phyloP scores from a whole-genome alignment of 2,329 filamentous ascomycete species.

The Cladophialophora exuberans region DNA sequence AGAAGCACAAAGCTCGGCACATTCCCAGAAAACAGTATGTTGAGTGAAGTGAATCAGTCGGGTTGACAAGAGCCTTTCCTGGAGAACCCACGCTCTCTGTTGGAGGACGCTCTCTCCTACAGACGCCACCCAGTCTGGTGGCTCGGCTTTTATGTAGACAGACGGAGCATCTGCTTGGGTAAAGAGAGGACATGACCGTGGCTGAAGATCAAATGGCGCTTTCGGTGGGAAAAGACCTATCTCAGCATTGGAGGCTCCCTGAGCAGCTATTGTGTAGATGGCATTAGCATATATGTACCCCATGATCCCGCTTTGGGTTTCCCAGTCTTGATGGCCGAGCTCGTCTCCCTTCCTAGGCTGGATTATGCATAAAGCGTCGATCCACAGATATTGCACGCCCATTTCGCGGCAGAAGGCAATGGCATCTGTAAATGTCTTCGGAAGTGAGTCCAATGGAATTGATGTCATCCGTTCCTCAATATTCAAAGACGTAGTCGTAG shows the following conservation, averaged over 20 bases:
- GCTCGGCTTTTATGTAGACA: not conserved
- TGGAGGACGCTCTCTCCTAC: not conserved
- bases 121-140: slow-evolving; percentile 2
- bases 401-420: slow-evolving; percentile 3
- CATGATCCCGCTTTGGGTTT: slow-evolving; percentile 1
- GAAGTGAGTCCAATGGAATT: not conserved
- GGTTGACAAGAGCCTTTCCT: not conserved
- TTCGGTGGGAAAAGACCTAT: not conserved
- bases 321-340: not conserved
- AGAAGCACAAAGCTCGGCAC: not conserved
- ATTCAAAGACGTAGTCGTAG: not conserved
- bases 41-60: slow-evolving; percentile 1
- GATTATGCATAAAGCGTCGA: not conserved
- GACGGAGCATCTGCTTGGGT: not conserved
- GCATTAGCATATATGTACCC: slow-evolving; percentile 3
- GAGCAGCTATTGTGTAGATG: not conserved
- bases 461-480: not conserved
- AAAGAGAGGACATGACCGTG: slow-evolving; percentile 2
- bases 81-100: slow-evolving; percentile 1
- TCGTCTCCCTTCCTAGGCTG: not conserved
- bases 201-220: not conserved
- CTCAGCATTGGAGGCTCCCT: not conserved
- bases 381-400: not conserved
- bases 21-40: slow-evolving; percentile 2
- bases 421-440: not conserved